Percentiles rank a stretch among this genome's conserved stretches.
These are phyloP conservation scores for Candida maesae DNA, from an alignment of 805 yeast species.

Conservation along the genomic window DNA sequence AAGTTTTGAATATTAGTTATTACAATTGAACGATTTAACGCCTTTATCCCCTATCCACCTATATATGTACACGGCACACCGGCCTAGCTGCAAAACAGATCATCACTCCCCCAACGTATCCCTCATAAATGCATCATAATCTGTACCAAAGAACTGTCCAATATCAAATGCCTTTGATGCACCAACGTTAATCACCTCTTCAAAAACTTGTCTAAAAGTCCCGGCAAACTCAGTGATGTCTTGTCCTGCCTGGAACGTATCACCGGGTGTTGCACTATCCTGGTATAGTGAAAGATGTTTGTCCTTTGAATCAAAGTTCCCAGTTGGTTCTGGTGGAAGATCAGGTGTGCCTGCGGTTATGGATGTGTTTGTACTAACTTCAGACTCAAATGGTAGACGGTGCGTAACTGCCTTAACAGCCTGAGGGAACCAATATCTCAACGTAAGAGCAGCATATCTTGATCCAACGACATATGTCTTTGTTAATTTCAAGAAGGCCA, in stretches of 20 bases:
- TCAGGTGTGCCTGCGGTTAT: no score
- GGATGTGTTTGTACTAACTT: no score
- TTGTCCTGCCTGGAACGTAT: background rate
- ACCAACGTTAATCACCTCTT: constrained; percentile 1
- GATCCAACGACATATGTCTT: constrained; percentile 1
- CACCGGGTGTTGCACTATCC: background rate
- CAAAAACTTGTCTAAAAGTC: constrained; percentile 5
- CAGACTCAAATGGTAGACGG: background rate
- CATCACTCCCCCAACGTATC: background rate
- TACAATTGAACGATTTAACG: background rate
- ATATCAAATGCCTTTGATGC: constrained; percentile 3
- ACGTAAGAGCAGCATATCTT: background rate
- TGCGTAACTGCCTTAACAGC: constrained; percentile 1
- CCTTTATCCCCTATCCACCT: no score
- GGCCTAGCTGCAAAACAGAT: no score
- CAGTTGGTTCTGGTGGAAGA: no score
- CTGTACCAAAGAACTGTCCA: constrained; percentile 3
- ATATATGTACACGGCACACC: no score
- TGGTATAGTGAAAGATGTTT: no score
- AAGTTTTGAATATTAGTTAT: background rate
- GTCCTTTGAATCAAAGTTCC: no score
- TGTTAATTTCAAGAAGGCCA: constrained; percentile 1
- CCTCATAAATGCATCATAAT: background rate
- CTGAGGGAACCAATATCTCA: constrained; percentile 3
- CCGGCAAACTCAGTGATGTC: constrained; percentile 1